Percentiles rank a stretch among this genome's conserved stretches.
These are phyloP conservation scores for Aphanomyces euteiches DNA, from an alignment of 352 stramenopile species.

Conservation along the genomic window DNA sequence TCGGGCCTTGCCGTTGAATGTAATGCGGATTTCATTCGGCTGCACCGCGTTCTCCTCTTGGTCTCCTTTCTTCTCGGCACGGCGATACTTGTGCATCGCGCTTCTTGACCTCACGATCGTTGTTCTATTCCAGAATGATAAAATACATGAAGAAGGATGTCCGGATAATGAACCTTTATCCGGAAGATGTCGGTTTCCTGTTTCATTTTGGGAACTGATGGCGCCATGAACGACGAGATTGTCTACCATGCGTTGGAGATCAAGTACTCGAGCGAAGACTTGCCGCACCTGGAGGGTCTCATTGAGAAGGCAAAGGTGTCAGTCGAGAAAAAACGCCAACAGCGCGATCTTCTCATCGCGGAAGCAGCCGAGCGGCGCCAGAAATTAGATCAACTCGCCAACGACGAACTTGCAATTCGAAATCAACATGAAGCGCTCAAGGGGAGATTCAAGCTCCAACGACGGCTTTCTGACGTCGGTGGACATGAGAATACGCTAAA, in stretches of 20 bases:
- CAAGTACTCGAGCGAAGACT: constrained; percentile 11
- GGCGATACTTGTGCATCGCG: constrained; percentile 80
- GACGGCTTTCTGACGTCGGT: constrained; percentile 21
- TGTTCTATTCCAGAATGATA: not conserved
- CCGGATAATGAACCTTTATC: constrained; percentile 4
- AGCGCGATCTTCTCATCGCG: not conserved
- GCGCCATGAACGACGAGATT: not conserved
- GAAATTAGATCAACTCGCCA: constrained; percentile 15
- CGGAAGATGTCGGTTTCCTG: constrained; percentile 1
- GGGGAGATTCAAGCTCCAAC: constrained; percentile 18
- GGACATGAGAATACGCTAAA: constrained; percentile 27
- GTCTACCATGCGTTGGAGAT: constrained; percentile 13
- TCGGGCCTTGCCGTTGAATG: constrained; percentile 72
- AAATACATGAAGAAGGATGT: not conserved
- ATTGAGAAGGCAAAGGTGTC: constrained; percentile 9
- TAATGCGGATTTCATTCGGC: constrained; percentile 82
- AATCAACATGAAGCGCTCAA: constrained; percentile 4
- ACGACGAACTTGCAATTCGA: constrained; percentile 8
- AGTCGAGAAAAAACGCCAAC: not conserved
- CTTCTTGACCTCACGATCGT: constrained; percentile 16
- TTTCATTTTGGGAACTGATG: not conserved
- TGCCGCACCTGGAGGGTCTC: constrained; percentile 3
- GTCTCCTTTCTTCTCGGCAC: constrained; percentile 58
- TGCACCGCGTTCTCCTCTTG: constrained; percentile 43
- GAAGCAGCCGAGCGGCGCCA: not conserved